Conservation (phyloP, 75 land plant species). For the Cunninghamia lanceolata region DNA sequence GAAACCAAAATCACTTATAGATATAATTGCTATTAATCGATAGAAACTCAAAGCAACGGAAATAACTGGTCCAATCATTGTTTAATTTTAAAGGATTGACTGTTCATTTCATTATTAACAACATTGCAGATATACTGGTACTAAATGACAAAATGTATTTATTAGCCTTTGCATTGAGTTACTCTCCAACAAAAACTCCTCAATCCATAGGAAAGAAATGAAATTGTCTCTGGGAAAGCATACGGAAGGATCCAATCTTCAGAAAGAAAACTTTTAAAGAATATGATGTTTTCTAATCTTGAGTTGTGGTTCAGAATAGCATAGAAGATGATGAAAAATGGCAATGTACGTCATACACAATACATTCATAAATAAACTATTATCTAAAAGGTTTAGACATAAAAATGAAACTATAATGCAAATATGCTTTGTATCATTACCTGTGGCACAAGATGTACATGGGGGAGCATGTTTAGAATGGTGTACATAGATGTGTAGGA, state of each 20-base stretch:
- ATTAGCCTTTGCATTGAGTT: neutral
- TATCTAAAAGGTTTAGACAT: neutral
- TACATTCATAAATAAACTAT: neutral
- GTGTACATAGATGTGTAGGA: neutral
- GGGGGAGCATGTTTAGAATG: neutral
- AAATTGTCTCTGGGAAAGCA: neutral
- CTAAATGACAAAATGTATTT: neutral
- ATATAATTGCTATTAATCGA: neutral
- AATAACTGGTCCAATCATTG: neutral
- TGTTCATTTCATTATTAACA: neutral
- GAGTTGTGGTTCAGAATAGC: neutral
- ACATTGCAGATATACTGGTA: neutral
- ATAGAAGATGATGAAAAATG: neutral
- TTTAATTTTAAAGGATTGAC: neutral
- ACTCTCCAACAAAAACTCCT: neutral
- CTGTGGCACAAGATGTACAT: neutral
- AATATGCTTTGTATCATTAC: neutral
- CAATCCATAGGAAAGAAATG: neutral
- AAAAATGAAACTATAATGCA: neutral
- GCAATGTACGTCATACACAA: neutral
- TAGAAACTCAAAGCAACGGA: neutral
- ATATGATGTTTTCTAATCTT: neutral
- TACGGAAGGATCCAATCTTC: neutral
- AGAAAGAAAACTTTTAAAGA: neutral
- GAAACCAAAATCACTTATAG: neutral